Evolutionary conservation across 1,139 yeast species (phyloP).

Genomic region (Kodamaea sp.): DNA sequence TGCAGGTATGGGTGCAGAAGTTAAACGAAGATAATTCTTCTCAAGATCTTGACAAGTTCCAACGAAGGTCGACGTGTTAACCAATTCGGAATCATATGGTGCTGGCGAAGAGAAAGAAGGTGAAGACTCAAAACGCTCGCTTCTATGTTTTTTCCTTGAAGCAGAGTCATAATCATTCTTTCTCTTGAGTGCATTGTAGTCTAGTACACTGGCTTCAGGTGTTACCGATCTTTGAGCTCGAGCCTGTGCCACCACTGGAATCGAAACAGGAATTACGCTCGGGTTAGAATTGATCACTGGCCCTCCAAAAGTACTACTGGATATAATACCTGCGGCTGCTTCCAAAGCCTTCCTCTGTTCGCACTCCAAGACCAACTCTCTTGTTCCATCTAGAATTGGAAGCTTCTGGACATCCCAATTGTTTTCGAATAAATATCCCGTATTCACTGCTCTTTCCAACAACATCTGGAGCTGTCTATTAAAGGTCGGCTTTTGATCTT

Average conservation of each 20-base stretch:
- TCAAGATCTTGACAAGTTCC: conserved; percentile 72
- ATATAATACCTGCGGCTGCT: conserved; percentile 4
- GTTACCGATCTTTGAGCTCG: background rate
- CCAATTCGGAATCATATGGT: background rate
- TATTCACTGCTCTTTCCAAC: conserved; percentile 51
- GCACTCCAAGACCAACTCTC: conserved; percentile 17
- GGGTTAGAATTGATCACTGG: too few relatives aligned
- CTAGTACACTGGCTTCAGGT: background rate
- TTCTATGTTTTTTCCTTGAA: conserved; percentile 46
- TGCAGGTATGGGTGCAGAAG: conserved; percentile 89
- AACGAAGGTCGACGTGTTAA: conserved; percentile 34
- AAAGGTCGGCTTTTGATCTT: conserved; percentile 32
- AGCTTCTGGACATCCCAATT: conserved; percentile 62
- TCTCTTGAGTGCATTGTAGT: conserved; percentile 6
- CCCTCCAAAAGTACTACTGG: background rate
- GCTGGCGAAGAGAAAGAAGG: background rate
- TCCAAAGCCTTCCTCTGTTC: conserved; percentile 9
- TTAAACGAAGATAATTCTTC: conserved; percentile 76
- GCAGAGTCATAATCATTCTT: conserved; percentile 30
- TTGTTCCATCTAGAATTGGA: conserved; percentile 47
- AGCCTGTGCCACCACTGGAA: background rate
- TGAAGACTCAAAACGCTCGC: conserved; percentile 50
- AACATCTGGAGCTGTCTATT: conserved; percentile 48
- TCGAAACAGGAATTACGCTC: background rate
- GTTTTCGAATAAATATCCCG: conserved; percentile 49